Percentiles rank a stretch among this genome's conserved stretches.
Evolutionary conservation across 2,329 filamentous ascomycete genomes (phyloP).

Genomic region (Talaromyces rugulosus): DNA sequence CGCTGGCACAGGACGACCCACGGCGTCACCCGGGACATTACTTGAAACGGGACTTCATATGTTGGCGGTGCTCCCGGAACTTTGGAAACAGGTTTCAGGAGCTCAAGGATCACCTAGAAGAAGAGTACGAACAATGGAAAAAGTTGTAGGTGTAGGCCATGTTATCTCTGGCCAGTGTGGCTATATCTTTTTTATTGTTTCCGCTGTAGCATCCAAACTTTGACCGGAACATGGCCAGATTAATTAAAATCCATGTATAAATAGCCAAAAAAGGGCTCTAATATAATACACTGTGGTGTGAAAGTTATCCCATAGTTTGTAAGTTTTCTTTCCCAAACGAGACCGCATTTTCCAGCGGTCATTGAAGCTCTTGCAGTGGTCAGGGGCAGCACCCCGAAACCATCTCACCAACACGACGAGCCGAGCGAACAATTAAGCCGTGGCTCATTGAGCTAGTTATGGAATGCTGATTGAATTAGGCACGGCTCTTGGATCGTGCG

Average conservation of each 20-base stretch:
- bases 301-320: not conserved
- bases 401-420: not conserved
- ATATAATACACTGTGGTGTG: constrained; percentile 6
- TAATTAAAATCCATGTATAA: constrained; percentile 3
- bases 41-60: constrained; percentile 63
- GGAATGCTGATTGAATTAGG: constrained; percentile 16
- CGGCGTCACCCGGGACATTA: constrained; percentile 60
- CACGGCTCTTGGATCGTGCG: constrained; percentile 33
- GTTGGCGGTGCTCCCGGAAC: constrained; percentile 76
- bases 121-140: constrained; percentile 75
- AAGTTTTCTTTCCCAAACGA: not conserved
- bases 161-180: not conserved
- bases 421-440: not conserved
- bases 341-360: not conserved
- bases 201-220: not conserved
- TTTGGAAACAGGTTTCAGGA: constrained; percentile 71
- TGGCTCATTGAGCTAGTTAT: not conserved
- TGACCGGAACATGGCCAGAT: not conserved
- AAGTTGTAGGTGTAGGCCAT: constrained; percentile 19
- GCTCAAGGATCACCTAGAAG: constrained; percentile 70
- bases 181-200: not conserved
- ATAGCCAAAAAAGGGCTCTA: constrained; percentile 4
- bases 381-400: not conserved
- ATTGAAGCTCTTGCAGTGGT: not conserved
- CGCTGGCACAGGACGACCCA: constrained; percentile 62